These are phyloP conservation scores for Metschnikowia lachancei DNA, from an alignment of 805 yeast species.

Conservation along the genomic window DNA sequence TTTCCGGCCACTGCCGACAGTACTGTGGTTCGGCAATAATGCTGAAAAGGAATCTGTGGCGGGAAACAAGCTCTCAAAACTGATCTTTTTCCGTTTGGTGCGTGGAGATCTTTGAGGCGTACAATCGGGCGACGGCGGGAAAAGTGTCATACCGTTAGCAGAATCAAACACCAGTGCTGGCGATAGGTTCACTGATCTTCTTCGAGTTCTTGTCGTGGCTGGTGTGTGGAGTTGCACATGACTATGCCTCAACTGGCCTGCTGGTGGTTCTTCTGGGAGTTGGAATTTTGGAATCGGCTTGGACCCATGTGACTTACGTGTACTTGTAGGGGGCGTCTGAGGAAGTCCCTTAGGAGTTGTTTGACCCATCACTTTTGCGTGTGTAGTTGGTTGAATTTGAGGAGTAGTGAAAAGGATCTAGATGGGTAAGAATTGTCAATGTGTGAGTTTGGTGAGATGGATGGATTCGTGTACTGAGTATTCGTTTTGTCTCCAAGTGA, in stretches of 20 bases:
- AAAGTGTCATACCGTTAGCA: conserved; percentile 5
- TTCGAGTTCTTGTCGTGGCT: conserved; percentile 6
- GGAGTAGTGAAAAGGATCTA: no score
- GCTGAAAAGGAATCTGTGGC: conserved; percentile 21
- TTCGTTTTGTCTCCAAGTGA: background rate
- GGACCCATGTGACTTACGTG: conserved; percentile 3
- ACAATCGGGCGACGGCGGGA: conserved; percentile 31
- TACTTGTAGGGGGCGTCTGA: conserved; percentile 13
- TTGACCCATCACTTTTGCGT: conserved; percentile 2
- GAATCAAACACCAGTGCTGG: background rate
- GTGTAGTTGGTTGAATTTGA: background rate
- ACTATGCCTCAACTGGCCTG: background rate
- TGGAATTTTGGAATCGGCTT: conserved; percentile 11
- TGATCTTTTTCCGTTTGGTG: conserved; percentile 20
- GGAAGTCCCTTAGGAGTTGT: conserved; percentile 11
- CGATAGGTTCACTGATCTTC: conserved; percentile 2
- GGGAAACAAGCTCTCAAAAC: conserved; percentile 13
- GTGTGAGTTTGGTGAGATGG: background rate
- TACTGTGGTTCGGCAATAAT: conserved; percentile 38
- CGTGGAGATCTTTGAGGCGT: conserved; percentile 34
- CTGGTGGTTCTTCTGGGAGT: conserved; percentile 11
- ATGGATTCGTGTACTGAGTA: conserved; percentile 1
- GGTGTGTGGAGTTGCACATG: conserved; percentile 15
- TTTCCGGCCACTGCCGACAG: conserved; percentile 38
- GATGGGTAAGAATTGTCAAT: no score